phyloP scores from a whole-genome alignment of 2,329 filamentous ascomycete species.

The Claviceps capensis region DNA sequence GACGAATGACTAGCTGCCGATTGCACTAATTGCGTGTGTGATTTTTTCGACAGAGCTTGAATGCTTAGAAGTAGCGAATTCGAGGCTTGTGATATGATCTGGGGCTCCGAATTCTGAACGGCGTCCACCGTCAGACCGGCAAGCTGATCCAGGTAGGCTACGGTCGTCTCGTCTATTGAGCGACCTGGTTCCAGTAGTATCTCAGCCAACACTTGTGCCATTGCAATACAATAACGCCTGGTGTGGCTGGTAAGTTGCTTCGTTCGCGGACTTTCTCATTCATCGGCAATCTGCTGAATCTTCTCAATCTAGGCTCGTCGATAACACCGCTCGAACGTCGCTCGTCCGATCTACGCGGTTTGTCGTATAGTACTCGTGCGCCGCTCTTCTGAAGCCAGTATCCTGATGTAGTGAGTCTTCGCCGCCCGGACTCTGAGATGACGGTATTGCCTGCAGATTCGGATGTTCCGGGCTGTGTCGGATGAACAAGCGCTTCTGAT shows the following conservation, averaged over 20 bases:
- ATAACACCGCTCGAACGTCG: not conserved
- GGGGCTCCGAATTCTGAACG: constrained; percentile 61
- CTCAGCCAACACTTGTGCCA: constrained; percentile 25
- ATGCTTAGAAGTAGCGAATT: constrained; percentile 73
- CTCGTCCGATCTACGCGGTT: not conserved
- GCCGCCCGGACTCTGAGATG: no score
- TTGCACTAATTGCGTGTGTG: constrained; percentile 70
- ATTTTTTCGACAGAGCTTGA: constrained; percentile 79
- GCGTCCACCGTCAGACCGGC: constrained; percentile 63
- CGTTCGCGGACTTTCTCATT: not conserved
- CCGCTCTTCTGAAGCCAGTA: not conserved
- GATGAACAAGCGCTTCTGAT: no score
- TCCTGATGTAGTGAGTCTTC: no score
- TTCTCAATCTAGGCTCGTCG: not conserved
- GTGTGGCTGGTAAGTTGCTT: not conserved
- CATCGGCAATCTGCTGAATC: not conserved
- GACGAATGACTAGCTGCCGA: constrained; percentile 68
- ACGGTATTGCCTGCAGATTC: no score
- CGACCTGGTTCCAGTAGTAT: constrained; percentile 17
- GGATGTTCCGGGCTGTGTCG: no score
- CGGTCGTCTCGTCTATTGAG: constrained; percentile 36
- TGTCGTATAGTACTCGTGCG: not conserved
- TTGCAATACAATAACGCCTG: constrained; percentile 6
- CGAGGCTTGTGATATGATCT: constrained; percentile 64
- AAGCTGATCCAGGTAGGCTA: constrained; percentile 63